phyloP scores from a whole-genome alignment of 2,329 filamentous ascomycete species.

The Aspergillus hortae region DNA sequence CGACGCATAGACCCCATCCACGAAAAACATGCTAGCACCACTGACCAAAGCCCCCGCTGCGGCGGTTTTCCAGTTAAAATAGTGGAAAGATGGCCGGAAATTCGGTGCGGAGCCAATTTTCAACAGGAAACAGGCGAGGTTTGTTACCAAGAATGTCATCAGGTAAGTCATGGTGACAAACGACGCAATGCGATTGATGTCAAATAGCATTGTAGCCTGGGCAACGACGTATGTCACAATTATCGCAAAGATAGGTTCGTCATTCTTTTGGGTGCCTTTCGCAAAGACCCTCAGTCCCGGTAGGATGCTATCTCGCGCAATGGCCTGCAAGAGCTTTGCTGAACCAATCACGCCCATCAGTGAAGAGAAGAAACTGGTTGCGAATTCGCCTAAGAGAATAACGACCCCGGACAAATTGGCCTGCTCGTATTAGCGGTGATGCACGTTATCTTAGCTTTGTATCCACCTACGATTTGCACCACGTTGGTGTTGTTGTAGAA shows the following conservation, averaged over 20 bases:
- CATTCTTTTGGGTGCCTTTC: constrained; percentile 65
- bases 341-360: constrained; percentile 84
- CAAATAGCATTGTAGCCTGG: constrained; percentile 74
- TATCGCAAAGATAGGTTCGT: constrained; percentile 75
- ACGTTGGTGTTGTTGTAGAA: constrained; percentile 74
- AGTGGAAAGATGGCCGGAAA: constrained; percentile 82
- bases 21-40: constrained; percentile 82
- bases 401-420: constrained; percentile 72
- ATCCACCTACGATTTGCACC: constrained; percentile 60
- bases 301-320: constrained; percentile 73
- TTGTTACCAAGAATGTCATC: constrained; percentile 88
- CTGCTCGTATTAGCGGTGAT: constrained; percentile 25
- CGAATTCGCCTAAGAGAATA: constrained; percentile 77
- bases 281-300: constrained; percentile 73
- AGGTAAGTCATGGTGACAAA: constrained; percentile 89
- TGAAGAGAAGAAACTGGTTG: constrained; percentile 78
- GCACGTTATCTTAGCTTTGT: neutral
- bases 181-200: constrained; percentile 84
- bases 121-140: constrained; percentile 79
- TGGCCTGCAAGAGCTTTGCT: constrained; percentile 78
- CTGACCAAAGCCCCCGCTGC: constrained; percentile 71
- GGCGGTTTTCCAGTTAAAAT: constrained; percentile 84
- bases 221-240: constrained; percentile 71
- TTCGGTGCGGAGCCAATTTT: constrained; percentile 87
- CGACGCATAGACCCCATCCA: constrained; percentile 75